Evolutionary conservation across 371 early-diverging fungal species (phyloP).

Genomic region (Mortierella sp.): DNA sequence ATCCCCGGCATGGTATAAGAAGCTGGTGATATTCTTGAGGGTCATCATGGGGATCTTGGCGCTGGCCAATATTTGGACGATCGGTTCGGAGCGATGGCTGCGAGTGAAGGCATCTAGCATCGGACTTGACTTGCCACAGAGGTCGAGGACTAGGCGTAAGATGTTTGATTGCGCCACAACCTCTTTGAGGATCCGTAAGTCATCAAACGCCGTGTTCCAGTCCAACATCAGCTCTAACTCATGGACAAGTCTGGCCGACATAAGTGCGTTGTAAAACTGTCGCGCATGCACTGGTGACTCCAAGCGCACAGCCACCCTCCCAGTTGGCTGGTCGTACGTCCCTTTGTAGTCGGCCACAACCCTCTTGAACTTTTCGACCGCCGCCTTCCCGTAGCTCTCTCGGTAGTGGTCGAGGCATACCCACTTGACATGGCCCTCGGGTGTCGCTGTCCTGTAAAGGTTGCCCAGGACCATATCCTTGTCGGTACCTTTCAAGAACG

Average conservation of each 20-base stretch:
- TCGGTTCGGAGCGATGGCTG: not conserved
- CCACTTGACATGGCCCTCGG: slow-evolving; percentile 18
- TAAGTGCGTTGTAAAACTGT: not conserved
- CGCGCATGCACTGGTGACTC: not conserved
- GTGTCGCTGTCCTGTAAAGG: slow-evolving; percentile 1
- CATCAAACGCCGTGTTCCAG: not conserved
- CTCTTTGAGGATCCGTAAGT: not conserved
- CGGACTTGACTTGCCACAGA: not conserved
- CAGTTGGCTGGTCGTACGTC: not conserved
- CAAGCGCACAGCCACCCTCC: not conserved
- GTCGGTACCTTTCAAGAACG: not conserved
- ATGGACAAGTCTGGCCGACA: not conserved
- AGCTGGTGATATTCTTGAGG: too few species aligned
- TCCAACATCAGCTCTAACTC: not conserved
- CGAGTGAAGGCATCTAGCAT: not conserved
- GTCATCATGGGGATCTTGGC: too few species aligned
- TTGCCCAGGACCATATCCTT: not conserved
- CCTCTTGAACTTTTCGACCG: not conserved
- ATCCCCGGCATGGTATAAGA: too few species aligned
- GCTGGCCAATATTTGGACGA: not conserved
- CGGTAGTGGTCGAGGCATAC: slow-evolving; percentile 16
- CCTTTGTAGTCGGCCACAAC: not conserved
- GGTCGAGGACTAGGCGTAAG: not conserved
- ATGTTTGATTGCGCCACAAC: not conserved
- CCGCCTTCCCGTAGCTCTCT: not conserved